Evolutionary conservation across 2,329 filamentous ascomycete species (phyloP).

Genomic region (Diaporthe velutina): DNA sequence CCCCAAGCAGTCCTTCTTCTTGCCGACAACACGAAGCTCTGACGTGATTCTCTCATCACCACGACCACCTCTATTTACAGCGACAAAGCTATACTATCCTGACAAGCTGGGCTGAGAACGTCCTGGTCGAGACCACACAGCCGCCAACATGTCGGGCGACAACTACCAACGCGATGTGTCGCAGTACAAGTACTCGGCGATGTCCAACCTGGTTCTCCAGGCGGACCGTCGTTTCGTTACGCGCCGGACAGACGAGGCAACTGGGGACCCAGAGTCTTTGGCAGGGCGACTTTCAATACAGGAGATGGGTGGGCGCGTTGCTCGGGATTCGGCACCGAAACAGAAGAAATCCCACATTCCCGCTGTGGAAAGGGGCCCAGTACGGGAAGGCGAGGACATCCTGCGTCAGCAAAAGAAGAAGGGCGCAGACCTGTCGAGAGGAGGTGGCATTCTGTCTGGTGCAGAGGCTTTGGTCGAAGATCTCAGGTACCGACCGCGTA

Average conservation of each 20-base stretch:
- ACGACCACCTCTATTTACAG: slow-evolving; percentile 2
- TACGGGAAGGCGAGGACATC: slow-evolving; percentile 86
- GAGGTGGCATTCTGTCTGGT: slow-evolving; percentile 83
- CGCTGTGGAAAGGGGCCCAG: slow-evolving; percentile 79
- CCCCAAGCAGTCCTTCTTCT: not conserved
- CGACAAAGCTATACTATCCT: slow-evolving; percentile 32
- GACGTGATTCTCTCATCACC: not conserved
- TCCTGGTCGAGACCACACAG: not conserved
- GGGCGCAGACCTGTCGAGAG: slow-evolving; percentile 77
- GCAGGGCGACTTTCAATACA: slow-evolving; percentile 92
- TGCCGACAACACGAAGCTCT: not conserved
- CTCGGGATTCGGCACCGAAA: slow-evolving; percentile 83
- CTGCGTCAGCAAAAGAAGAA: slow-evolving; percentile 91
- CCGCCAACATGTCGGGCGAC: slow-evolving; percentile 74
- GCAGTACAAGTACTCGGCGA: slow-evolving; percentile 99
- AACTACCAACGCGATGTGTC: slow-evolving; percentile 82
- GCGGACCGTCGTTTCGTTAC: slow-evolving; percentile 96
- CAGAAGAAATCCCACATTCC: slow-evolving; percentile 81
- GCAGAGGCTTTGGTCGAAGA: slow-evolving; percentile 91
- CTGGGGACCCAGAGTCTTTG: slow-evolving; percentile 96
- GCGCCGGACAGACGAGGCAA: slow-evolving; percentile 92
- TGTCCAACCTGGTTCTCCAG: slow-evolving; percentile 99
- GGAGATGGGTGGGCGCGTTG: slow-evolving; percentile 92
- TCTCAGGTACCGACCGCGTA: slow-evolving; percentile 91
- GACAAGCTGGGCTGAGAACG: slow-evolving; percentile 19